Base-by-base conservation (phyloP, 2,329 filamentous ascomycete species). In the Neospermospora avenae region DNA sequence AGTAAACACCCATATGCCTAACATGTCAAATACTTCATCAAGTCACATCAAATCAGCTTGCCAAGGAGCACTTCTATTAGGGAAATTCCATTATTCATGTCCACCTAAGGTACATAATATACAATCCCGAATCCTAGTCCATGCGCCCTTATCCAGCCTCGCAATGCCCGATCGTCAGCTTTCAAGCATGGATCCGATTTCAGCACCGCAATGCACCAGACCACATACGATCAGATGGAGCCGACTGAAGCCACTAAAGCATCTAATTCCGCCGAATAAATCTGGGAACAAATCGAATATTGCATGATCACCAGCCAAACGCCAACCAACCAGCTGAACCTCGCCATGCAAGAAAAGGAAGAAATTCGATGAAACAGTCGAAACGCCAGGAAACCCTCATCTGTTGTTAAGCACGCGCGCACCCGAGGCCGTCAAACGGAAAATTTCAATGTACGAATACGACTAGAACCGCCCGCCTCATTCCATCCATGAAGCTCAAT, bases 261-360 rank as follows among this genome's bases (percentile, higher is more conserved):
- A 48, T 48, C 14, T 25, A 20, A 6, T 11, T 28, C 5, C 31
- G 8, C 46, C 7, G 18, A 20, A 28, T 18, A 13, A 13, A 24
- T 13, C n/a, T 16, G 13, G 16, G 20, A 54, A 8, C 39, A 54
- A 4, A 34, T 8, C 51, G 13, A 24, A 54, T 28, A 6, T 4
- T 18, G 13, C 6, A n/a, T 6, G 22, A 35, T 41, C 5, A 39
- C 34, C 35, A 37, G 34, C 4, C 2, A 18, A 54, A 54, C 51
- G 51, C 51, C 51, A 31, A 18, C 34, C 35, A 31, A n/a, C 25
- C 8, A 34, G n/a, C 13, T 18, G 3, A 25, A 25, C 34, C 51
- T 42, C 51, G 51, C 37, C 35, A 41, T 54, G 48, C 48, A 51
- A 37, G 48, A 51, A 51, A 37, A 13, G n/a, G 18, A 37, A 51